Base-by-base conservation (phyloP, 345 rosid species). In the Citrus medica region DNA sequence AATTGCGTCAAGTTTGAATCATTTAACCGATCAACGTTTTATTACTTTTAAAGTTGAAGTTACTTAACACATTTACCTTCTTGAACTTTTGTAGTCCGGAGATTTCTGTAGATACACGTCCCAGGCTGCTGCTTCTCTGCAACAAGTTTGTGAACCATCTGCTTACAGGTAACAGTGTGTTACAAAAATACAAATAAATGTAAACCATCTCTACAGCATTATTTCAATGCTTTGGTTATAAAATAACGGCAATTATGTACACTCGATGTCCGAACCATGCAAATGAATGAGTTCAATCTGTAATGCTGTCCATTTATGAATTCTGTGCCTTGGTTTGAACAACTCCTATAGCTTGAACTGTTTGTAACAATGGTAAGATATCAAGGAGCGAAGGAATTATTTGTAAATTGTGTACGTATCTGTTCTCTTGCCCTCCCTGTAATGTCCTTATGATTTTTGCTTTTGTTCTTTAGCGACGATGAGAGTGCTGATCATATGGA, bases 401-500 rank as follows among this genome's bases (percentile, higher is more conserved):
- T 46, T 46, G 51, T 12, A 46, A 46, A 46, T 46, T 46, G 51
- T 46, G 51, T 3, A 46, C 7, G 6, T 5, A 3, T 25, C n/a
- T 37, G 76, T 35, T 73, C 55, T 61, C 68, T 74, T 9, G 9
- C n/a, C 24, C 9, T 3, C 28, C 4, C 67, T 13, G 68, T 17
- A 51, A 16, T 37, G 9, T 40, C 12, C 16, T 64, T 17, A 9
- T 24, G n/a, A 24, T 24, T 42, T 33, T 17, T 32, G 27, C 33
- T n/a, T 30, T 62, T 66, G 28, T 42, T 74, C 24, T 46, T 46
- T 7, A 80, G 74, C 32, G 77, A 84, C 19, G 90, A 90, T 79
- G 91, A 88, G 72, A 87, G 86, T 77, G 97, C 86, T 61, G 90
- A 91, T 46, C 51, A 46, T 60, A 76, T 92, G 84, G 95, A 93